Evolutionary conservation across 1,284 basidiomycete genomes (phyloP).

Genomic region (Ustilago curta): DNA sequence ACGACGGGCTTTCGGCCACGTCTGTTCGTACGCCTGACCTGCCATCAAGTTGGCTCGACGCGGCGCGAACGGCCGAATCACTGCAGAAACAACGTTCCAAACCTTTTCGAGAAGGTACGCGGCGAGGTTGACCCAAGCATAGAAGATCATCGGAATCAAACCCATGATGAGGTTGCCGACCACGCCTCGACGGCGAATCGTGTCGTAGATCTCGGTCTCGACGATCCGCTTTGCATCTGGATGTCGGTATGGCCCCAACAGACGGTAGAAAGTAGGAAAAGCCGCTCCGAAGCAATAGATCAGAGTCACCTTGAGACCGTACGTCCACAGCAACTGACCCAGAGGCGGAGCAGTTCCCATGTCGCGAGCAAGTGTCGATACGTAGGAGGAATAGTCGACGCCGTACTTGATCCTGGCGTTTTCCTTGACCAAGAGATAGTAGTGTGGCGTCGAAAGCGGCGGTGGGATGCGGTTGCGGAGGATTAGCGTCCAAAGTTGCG

Average conservation of each 20-base stretch:
- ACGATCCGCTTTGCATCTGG: slow-evolving; percentile 70
- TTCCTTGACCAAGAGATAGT: slow-evolving; percentile 75
- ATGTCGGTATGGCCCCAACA: slow-evolving; percentile 74
- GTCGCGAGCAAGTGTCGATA: slow-evolving; percentile 76
- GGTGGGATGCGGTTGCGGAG: slow-evolving; percentile 72
- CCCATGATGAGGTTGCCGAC: slow-evolving; percentile 76
- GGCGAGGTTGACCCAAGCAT: slow-evolving; percentile 70
- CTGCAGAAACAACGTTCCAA: not conserved
- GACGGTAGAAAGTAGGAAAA: slow-evolving; percentile 76
- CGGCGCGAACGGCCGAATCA: slow-evolving; percentile 16
- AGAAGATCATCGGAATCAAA: slow-evolving; percentile 70
- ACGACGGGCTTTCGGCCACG: slow-evolving; percentile 14
- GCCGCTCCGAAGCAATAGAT: slow-evolving; percentile 77
- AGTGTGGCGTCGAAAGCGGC: slow-evolving; percentile 72
- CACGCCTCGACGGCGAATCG: slow-evolving; percentile 75
- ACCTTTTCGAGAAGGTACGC: slow-evolving; percentile 66
- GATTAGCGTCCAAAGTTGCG: slow-evolving; percentile 76
- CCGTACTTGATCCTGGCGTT: slow-evolving; percentile 76
- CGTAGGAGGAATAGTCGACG: slow-evolving; percentile 75
- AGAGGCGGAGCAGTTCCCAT: slow-evolving; percentile 75
- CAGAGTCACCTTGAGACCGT: slow-evolving; percentile 74
- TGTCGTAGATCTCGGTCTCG: slow-evolving; percentile 77
- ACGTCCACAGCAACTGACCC: slow-evolving; percentile 72
- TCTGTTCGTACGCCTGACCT: not conserved
- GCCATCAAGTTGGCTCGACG: not conserved